Evolutionary conservation across 208 protist species (phyloP).

Genomic region (Phytomonas sp.): DNA sequence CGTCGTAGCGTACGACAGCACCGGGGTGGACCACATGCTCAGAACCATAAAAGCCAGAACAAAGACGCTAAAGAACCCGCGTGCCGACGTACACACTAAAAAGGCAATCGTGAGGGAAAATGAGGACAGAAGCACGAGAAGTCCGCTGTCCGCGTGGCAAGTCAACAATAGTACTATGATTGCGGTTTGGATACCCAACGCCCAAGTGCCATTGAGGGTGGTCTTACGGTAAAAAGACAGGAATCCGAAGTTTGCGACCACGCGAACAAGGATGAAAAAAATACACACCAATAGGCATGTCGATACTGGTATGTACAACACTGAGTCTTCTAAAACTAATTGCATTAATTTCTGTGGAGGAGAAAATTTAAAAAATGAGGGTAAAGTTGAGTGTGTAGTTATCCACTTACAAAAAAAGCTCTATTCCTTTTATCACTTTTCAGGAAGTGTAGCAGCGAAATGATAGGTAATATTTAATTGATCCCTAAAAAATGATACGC

Average conservation of each 20-base stretch:
- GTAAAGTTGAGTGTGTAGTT: neutral
- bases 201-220: neutral
- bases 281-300: neutral
- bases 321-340: neutral
- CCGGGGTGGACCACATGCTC: neutral
- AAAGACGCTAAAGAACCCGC: neutral
- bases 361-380: neutral
- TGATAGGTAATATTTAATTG: neutral
- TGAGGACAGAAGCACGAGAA: neutral
- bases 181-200: neutral
- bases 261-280: neutral
- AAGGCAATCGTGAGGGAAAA: neutral
- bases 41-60: neutral
- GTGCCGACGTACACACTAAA: neutral
- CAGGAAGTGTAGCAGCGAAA: neutral
- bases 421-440: neutral
- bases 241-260: neutral
- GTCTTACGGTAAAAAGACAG: neutral
- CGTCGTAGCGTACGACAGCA: neutral
- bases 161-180: neutral
- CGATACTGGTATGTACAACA: neutral
- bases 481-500: neutral
- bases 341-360: neutral
- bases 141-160: neutral
- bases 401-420: constrained; percentile 2